These are phyloP conservation scores for Fusarium napiforme DNA, from an alignment of 2,329 filamentous ascomycete genomes.

Conservation along the genomic window DNA sequence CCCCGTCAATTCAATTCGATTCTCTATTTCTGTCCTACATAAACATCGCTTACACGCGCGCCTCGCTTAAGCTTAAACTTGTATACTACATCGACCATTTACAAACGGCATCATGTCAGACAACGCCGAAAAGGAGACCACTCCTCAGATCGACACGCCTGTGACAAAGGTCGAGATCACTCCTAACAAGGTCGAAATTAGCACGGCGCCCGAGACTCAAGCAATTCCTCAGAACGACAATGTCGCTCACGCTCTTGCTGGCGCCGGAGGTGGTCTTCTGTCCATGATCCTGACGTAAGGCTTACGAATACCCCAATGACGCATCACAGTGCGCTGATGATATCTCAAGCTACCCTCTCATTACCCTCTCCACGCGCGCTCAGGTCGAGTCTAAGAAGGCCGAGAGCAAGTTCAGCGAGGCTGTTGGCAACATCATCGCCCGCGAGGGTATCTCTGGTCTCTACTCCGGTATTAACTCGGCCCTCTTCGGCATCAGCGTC, in stretches of 20 bases:
- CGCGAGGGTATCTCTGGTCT: constrained; percentile 90
- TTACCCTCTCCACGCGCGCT: constrained; percentile 95
- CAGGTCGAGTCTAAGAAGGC: constrained; percentile 97
- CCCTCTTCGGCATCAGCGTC: constrained; percentile 95
- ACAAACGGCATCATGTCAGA: constrained; percentile 32
- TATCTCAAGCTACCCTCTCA: constrained; percentile 82
- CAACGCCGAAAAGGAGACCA: constrained; percentile 35
- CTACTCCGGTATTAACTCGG: constrained; percentile 92
- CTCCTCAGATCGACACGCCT: constrained; percentile 33
- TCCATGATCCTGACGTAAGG: constrained; percentile 93
- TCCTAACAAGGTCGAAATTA: constrained; percentile 23
- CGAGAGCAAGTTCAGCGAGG: constrained; percentile 83
- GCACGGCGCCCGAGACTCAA: constrained; percentile 61
- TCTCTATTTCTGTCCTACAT: background rate
- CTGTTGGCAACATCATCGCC: constrained; percentile 86
- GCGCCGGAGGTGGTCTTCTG: constrained; percentile 90
- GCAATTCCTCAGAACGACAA: constrained; percentile 88
- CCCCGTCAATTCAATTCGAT: constrained; percentile 19
- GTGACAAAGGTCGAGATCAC: constrained; percentile 36
- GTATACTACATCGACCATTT: background rate
- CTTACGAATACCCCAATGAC: constrained; percentile 1
- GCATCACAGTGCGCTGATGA: constrained; percentile 27
- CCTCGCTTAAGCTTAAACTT: constrained; percentile 24
- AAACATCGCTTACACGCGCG: constrained; percentile 2
- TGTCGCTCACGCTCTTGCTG: constrained; percentile 93